These are phyloP conservation scores for Aspergillus melleus DNA, from an alignment of 2,329 filamentous ascomycete species.

Conservation along the genomic window DNA sequence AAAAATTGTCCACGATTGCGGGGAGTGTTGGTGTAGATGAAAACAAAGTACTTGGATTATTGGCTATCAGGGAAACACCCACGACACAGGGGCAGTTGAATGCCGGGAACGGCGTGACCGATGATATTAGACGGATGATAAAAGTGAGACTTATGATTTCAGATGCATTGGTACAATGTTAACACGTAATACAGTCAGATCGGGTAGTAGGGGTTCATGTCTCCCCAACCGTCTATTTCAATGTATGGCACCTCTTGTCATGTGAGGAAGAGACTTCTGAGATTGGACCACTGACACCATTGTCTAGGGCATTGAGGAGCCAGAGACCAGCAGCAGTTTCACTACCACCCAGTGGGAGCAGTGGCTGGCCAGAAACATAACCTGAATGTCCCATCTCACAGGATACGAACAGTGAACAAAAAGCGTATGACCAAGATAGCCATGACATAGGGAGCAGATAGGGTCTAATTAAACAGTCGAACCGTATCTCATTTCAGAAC, in stretches of 20 bases:
- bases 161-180: constrained; percentile 14
- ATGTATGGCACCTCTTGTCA: constrained; percentile 50
- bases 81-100: constrained; percentile 70
- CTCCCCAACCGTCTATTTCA: constrained; percentile 84
- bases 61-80: constrained; percentile 69
- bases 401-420: not conserved
- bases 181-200: constrained; percentile 46
- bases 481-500: constrained; percentile 32
- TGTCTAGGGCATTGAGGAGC: constrained; percentile 66
- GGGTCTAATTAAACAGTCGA: constrained; percentile 19
- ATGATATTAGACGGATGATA: constrained; percentile 79
- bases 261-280: not conserved
- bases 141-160: constrained; percentile 55
- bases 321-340: constrained; percentile 77
- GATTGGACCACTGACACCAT: constrained; percentile 23
- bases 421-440: constrained; percentile 8
- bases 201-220: constrained; percentile 82
- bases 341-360: constrained; percentile 78
- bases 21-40: constrained; percentile 67
- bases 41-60: constrained; percentile 65
- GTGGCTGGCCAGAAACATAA: constrained; percentile 70
- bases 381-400: constrained; percentile 35
- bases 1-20: constrained; percentile 73
- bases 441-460: constrained; percentile 11
- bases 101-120: constrained; percentile 75